Conservation (phyloP, 1,284 basidiomycete species). For the Meira miltonrushii region DNA sequence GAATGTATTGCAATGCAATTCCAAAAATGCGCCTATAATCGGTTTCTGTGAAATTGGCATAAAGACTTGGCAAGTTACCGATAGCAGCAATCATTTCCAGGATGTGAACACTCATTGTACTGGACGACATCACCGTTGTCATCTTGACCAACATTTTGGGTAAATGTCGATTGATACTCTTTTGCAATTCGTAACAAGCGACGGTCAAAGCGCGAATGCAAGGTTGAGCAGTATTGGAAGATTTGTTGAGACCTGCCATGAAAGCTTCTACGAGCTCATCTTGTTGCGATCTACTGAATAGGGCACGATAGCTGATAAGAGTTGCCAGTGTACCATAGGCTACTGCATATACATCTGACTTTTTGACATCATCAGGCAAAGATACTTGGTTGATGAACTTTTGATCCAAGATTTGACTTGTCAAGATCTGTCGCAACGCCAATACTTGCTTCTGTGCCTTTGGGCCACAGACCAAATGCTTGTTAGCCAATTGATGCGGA, state of each 20-base stretch:
- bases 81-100: conserved; percentile 85
- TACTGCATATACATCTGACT: conserved; percentile 76
- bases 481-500: conserved; percentile 86
- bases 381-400: conserved; percentile 63
- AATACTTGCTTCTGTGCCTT: conserved; percentile 66
- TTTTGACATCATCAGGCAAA: conserved; percentile 57
- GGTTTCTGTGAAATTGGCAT: conserved; percentile 85
- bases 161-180: conserved; percentile 75
- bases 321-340: conserved; percentile 84
- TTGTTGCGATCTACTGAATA: conserved; percentile 65
- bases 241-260: conserved; percentile 67
- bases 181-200: conserved; percentile 79
- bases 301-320: conserved; percentile 77
- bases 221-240: conserved; percentile 78
- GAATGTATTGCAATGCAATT: conserved; percentile 88
- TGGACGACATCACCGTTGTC: conserved; percentile 89
- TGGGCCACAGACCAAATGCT: conserved; percentile 91
- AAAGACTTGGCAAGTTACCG: conserved; percentile 71
- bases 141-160: conserved; percentile 75
- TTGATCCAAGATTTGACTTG: conserved; percentile 62
- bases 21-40: conserved; percentile 94
- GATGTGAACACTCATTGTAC: conserved; percentile 89
- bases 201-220: conserved; percentile 86
- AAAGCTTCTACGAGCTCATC: conserved; percentile 77
- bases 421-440: conserved; percentile 66